phyloP scores from a whole-genome alignment of 306 rosid genomes.

The Begonia loranthoides region DNA sequence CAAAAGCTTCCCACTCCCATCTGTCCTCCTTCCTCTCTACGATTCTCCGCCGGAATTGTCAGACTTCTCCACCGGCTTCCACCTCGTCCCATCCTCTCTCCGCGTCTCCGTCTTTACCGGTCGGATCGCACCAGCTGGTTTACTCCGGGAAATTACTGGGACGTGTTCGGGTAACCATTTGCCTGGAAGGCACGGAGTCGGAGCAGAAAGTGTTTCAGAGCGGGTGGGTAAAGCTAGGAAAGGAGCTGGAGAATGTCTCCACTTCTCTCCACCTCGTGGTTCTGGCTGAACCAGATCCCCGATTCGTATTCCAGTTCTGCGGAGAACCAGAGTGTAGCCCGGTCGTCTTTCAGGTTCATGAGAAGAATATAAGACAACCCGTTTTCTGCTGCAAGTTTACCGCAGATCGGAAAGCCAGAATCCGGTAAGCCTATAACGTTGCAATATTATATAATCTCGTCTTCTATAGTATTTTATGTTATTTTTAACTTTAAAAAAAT shows the following conservation, averaged over 20 bases:
- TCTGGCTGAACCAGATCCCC: constrained; percentile 77
- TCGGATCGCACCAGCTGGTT: constrained; percentile 50
- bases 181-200: constrained; percentile 14
- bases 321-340: constrained; percentile 98
- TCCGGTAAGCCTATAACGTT: no score
- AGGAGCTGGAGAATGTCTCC: constrained; percentile 20
- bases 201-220: constrained; percentile 30
- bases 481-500: no score
- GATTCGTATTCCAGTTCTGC: constrained; percentile 77
- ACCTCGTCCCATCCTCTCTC: constrained; percentile 37
- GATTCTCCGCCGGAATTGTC: constrained; percentile 30
- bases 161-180: constrained; percentile 31
- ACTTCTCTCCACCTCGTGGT: constrained; percentile 44
- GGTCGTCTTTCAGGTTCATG: constrained; percentile 80
- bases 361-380: constrained; percentile 66
- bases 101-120: constrained; percentile 57
- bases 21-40: constrained; percentile 52
- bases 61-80: constrained; percentile 44
- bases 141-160: constrained; percentile 49
- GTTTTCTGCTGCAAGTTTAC: constrained; percentile 92
- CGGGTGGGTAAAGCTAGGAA: constrained; percentile 65
- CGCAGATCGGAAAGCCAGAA: constrained; percentile 73
- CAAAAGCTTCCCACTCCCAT: constrained; percentile 41
- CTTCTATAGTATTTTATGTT: no score
- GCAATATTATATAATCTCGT: no score